Conservation (phyloP, 345 rosid genomes). For the Trapa bicornis region DNA sequence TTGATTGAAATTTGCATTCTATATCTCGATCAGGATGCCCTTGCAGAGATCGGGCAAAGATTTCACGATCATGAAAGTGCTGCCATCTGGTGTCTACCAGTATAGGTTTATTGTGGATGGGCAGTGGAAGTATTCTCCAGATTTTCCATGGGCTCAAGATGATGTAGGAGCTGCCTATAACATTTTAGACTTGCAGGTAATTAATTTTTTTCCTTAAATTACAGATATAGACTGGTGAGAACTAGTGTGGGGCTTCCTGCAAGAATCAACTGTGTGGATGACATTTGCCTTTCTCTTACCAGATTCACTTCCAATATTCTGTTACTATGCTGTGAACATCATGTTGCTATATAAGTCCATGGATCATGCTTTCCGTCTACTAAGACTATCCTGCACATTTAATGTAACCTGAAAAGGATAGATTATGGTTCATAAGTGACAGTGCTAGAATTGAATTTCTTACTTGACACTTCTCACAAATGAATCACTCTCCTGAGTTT, state of each 20-base stretch:
- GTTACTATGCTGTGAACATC: too few relatives aligned
- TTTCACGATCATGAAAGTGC: slow-evolving; percentile 82
- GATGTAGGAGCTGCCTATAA: slow-evolving; percentile 72
- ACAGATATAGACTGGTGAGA: neutral
- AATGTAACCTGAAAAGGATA: too few relatives aligned
- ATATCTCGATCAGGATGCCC: slow-evolving; percentile 51
- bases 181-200: slow-evolving; percentile 80
- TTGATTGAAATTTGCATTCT: neutral
- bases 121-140: slow-evolving; percentile 72
- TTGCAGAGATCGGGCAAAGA: slow-evolving; percentile 94
- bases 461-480: too few relatives aligned
- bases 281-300: too few relatives aligned
- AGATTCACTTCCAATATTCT: too few relatives aligned
- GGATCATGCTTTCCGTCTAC: too few relatives aligned
- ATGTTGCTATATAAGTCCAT: too few relatives aligned
- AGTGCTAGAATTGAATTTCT: neutral
- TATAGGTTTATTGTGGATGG: slow-evolving; percentile 92
- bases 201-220: slow-evolving; percentile 1
- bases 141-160: slow-evolving; percentile 72
- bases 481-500: too few relatives aligned
- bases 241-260: too few relatives aligned
- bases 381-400: too few relatives aligned
- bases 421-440: neutral
- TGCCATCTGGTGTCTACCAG: slow-evolving; percentile 91
- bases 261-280: too few relatives aligned